Base-by-base conservation (phyloP, 2,329 filamentous ascomycete species). In the Penicillium corylophilum region DNA sequence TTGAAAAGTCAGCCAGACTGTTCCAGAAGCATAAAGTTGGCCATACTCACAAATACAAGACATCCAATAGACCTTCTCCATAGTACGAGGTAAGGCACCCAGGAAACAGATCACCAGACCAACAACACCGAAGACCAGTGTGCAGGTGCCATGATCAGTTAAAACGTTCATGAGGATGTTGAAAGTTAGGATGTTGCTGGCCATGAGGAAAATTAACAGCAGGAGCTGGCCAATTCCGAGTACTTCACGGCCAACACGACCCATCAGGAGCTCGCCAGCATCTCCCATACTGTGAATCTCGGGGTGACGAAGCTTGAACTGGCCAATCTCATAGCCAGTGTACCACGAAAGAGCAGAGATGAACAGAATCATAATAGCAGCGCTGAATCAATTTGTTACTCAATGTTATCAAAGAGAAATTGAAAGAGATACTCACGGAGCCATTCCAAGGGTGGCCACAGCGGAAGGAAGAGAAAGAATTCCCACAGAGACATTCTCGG, bases 171-270 rank as follows among this genome's bases (percentile, higher is more conserved):
- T 81, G 62, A 85, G 82, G 60, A 89, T 85, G 26, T 80, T 80
- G 55, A 88, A 88, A 0, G 84, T 87, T 52, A 89, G 72, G 48
- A 87, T 79, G 69, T 90, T 87, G n/a, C 85, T 87, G 23, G 80
- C 85, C 69, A 86, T 83, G 53, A 87, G 80, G 72, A 89, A 87
- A 51, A 86, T 74, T 33, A 89, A 72, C 64, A 88, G 82, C 15
- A 88, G 69, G 1, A 80, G 70, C 59, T 87, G 85, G 59, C 81
- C 84, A 53, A 76, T 70, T 28, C 83, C 83, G 31, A 87, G 74
- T 39, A 89, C 53, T 63, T 86, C 82, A 54, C 83, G 81, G 3
- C 83, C 85, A 24, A 82, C 71, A 10, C 71, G 73, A n/a, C 87
- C 87, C 59, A 80, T 75, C 49, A 89, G 75, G 48, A 88, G 72